Evolutionary conservation across 2,329 filamentous ascomycete species (phyloP), one percentile per base, ranked within the genome.

Genomic region (Xylaria sp.): DNA sequence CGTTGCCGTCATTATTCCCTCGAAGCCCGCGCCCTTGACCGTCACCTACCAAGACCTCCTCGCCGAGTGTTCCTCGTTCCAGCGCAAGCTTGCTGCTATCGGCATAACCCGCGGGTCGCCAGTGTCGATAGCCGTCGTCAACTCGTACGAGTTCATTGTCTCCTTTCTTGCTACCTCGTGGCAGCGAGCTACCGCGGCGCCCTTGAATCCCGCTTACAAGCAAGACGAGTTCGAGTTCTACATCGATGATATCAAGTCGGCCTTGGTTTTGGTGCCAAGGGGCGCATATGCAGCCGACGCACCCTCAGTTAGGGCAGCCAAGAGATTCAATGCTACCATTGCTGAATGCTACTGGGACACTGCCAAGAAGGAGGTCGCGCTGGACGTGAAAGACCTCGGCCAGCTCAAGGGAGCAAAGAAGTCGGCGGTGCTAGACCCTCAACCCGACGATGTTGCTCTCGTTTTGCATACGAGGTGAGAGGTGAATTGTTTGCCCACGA

Each of bases 181-280:
- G 89, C 93, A 96, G 82, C 87, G 93, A 75, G 92, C 85, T 34
- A 91, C 96, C 73, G 93, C 93, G 8, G 93, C 93, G 3, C 93
- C 93, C n/a, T 83, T 97, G 72, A 97, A 97, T 80, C 89, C 93
- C 46, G 91, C 90, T 52, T 97, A 97, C 84, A 97, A 94, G 83
- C 92, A 96, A 80, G 90, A 90, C 65, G 93, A 97, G 80, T 96
- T 95, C 78, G 93, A 96, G 79, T 97, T 97, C 81, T 97, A 96
- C 80, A 95, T 97, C 76, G 91, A 94, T 72, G 93, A 97, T 78
- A 85, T 97, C 74, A 92, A 90, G 77, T 95, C 93, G 5, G 90
- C 90, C 39, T 83, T 97, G 67, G 87, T 93, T 36, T 84, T 97
- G 41, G 91, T 97, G 10, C 93, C 93, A 13, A 85, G 84, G 73